Evolutionary conservation across 1,284 basidiomycete genomes (phyloP), one percentile per base, ranked within the genome.

Genomic region (Moniliella sp.): DNA sequence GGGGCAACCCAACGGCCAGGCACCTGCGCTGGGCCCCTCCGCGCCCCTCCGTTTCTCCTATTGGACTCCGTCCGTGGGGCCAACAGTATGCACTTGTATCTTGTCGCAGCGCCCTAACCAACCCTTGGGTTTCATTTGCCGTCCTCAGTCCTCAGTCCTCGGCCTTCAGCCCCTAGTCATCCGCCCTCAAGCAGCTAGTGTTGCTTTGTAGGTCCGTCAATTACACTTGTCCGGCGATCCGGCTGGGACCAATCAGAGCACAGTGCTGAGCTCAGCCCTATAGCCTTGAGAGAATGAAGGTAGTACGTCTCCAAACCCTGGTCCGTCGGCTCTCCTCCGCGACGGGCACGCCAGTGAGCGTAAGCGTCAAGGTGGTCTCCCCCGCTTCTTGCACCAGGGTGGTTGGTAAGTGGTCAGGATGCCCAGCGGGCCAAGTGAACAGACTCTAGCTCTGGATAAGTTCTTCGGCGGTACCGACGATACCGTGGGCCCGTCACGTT

Each of bases 41-140:
- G n/a, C n/a, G n/a, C n/a, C n/a, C n/a, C n/a, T n/a, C n/a, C n/a
- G n/a, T n/a, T n/a, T n/a, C n/a, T n/a, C n/a, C n/a, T n/a, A n/a
- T n/a, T n/a, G n/a, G n/a, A n/a, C n/a, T n/a, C n/a, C n/a, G n/a
- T n/a, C n/a, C n/a, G n/a, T n/a, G n/a, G n/a, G n/a, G n/a, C n/a
- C n/a, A n/a, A n/a, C 25, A 94, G 69, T 48, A 82, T 83, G 34
- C 97, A 71, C 36, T 91, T 99, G 27, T 88, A 91, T 58, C 91
- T 97, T 26, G 91, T 97, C 64, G 97, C 91, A 32, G 91, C 61
- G 91, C 97, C 97, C 66, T 99, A 91, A 69, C 97, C 91, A 32
- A 97, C 86, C n/a, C n/a, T n/a, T n/a, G n/a, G n/a, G n/a, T n/a
- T n/a, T n/a, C n/a, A n/a, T n/a, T n/a, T n/a, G n/a, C n/a, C n/a